Percentiles rank a stretch among this genome's conserved stretches.
phyloP scores from a whole-genome alignment of 2,329 filamentous ascomycete genomes.

The Xylaria sp. region DNA sequence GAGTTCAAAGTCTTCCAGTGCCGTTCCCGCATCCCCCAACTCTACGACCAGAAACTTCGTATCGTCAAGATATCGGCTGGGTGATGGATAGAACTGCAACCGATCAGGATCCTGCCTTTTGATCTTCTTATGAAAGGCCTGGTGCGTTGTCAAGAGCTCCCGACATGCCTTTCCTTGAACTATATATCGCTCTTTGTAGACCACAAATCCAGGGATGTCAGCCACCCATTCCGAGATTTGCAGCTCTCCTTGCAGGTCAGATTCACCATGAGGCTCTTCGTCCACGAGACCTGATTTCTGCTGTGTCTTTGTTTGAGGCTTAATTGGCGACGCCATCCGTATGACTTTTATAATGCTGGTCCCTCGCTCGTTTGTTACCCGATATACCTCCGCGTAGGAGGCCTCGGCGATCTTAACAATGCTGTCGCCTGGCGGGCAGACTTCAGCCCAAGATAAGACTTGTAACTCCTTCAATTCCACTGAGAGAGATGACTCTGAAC shows the following conservation, averaged over 20 bases:
- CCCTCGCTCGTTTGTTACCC: conserved; percentile 67
- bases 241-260: conserved; percentile 68
- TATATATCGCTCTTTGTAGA: conserved; percentile 73
- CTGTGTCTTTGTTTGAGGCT: conserved; percentile 67
- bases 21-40: conserved; percentile 70
- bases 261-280: conserved; percentile 66
- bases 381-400: conserved; percentile 74
- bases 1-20: conserved; percentile 69
- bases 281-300: conserved; percentile 65
- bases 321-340: conserved; percentile 68
- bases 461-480: conserved; percentile 50
- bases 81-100: conserved; percentile 71
- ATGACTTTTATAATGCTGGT: conserved; percentile 75
- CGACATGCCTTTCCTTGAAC: conserved; percentile 66
- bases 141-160: conserved; percentile 68
- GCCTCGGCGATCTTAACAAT: conserved; percentile 75
- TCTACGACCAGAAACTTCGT: conserved; percentile 72
- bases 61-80: conserved; percentile 67
- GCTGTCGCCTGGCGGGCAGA: conserved; percentile 63
- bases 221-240: conserved; percentile 72
- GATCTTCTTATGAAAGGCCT: conserved; percentile 64
- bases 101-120: conserved; percentile 67
- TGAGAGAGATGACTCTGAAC: conserved; percentile 1
- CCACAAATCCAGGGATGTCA: conserved; percentile 72
- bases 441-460: conserved; percentile 66